phyloP scores from a whole-genome alignment of 139 green algal genomes.

The Chlamydomonas sphaeroides region DNA sequence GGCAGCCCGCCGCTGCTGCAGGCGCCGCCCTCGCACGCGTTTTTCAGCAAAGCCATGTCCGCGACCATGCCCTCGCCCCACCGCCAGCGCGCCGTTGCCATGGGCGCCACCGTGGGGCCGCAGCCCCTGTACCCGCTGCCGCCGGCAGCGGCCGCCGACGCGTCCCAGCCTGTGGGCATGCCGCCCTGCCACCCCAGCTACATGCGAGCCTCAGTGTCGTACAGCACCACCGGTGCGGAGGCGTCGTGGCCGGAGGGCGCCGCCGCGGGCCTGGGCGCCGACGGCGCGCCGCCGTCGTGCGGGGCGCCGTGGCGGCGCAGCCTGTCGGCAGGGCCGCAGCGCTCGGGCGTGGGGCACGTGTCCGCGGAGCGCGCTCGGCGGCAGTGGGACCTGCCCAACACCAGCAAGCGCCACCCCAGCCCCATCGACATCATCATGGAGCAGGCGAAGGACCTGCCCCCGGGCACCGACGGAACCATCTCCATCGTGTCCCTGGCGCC shows the following conservation, averaged over 20 bases:
- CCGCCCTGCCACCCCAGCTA: too few relatives aligned
- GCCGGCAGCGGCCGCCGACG: too few relatives aligned
- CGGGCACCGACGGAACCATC: too few relatives aligned
- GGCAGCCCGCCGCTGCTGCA: constrained; percentile 21
- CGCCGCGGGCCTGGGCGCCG: too few relatives aligned
- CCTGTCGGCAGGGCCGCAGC: constrained; percentile 18
- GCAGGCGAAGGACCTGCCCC: too few relatives aligned
- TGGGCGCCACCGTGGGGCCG: too few relatives aligned
- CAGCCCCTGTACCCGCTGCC: too few relatives aligned
- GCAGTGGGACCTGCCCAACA: constrained; percentile 4
- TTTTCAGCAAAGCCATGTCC: neutral
- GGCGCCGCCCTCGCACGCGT: neutral
- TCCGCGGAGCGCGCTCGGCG: constrained; percentile 8
- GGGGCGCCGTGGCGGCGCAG: constrained; percentile 6
- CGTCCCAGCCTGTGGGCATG: too few relatives aligned
- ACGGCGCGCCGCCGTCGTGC: too few relatives aligned
- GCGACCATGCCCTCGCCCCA: constrained; percentile 12
- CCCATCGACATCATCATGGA: constrained; percentile 23
- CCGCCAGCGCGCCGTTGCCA: neutral
- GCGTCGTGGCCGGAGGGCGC: too few relatives aligned
- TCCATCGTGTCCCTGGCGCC: too few relatives aligned
- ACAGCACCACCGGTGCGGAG: neutral
- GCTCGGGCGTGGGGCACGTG: neutral
- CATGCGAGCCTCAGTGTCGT: too few relatives aligned
- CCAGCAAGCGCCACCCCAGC: constrained; percentile 9